A percentile compares a stretch with the other conserved stretches of the same genome.
Conservation (phyloP, 2,329 filamentous ascomycete species). For the Stylonectria norvegica region DNA sequence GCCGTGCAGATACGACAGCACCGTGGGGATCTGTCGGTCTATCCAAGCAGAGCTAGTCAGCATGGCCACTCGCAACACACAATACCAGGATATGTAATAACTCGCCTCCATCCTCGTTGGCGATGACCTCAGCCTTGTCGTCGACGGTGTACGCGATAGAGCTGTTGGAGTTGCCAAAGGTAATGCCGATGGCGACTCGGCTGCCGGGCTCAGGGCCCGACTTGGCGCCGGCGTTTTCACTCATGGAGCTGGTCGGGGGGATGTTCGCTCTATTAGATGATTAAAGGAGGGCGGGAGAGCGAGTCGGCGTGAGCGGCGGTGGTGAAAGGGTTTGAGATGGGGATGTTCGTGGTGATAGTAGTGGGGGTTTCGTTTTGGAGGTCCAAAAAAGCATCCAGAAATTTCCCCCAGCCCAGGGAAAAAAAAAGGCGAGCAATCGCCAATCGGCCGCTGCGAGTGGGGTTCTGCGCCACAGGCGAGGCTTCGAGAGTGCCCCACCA, state of each 20-base stretch:
- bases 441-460: conserved; percentile 13
- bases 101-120: conserved; percentile 94
- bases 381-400: conserved; percentile 13
- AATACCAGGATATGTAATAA: conserved; percentile 10
- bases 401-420: conserved; percentile 11
- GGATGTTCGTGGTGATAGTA: conserved; percentile 13
- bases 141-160: conserved; percentile 92
- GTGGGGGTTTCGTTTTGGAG: conserved; percentile 21
- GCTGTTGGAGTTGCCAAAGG: conserved; percentile 98
- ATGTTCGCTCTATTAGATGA: neutral
- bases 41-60: conserved; percentile 18
- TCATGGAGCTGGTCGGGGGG: conserved; percentile 36
- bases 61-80: neutral
- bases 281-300: conserved; percentile 6
- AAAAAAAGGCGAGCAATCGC: conserved; percentile 23
- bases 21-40: conserved; percentile 96
- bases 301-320: conserved; percentile 4
- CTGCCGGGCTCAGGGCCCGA: conserved; percentile 52
- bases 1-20: conserved; percentile 90
- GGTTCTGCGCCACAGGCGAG: conserved; percentile 8
- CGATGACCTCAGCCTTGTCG: conserved; percentile 95
- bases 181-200: conserved; percentile 82
- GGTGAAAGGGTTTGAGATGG: conserved; percentile 19
- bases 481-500: conserved; percentile 12
- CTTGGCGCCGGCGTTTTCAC: conserved; percentile 43